Conservation (phyloP, 345 rosid genomes). For the Euphorbia pulcherrima region DNA sequence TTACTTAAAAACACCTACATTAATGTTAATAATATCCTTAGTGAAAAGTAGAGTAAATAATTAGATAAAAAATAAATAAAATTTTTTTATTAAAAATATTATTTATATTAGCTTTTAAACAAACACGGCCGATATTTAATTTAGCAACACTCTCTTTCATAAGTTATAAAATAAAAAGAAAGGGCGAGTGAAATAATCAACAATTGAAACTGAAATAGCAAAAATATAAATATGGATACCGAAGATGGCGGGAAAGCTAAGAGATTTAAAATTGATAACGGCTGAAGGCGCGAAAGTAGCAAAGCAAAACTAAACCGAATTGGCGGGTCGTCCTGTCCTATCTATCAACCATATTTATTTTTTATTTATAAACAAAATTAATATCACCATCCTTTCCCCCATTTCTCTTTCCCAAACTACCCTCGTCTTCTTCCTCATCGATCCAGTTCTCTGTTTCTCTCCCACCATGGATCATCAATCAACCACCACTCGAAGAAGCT, state of each 20-base stretch:
- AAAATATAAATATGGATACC: background rate
- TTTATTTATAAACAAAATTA: background rate
- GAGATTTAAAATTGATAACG: background rate
- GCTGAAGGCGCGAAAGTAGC: constrained; percentile 2
- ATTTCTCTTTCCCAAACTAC: constrained; percentile 12
- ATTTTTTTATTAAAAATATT: too few relatives aligned
- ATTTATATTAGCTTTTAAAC: too few relatives aligned
- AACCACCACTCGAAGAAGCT: constrained; percentile 33
- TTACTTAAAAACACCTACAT: too few relatives aligned
- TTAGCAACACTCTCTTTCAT: too few relatives aligned
- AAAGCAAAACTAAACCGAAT: background rate
- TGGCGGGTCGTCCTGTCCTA: constrained; percentile 3
- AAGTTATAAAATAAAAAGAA: too few relatives aligned
- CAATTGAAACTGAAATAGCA: background rate
- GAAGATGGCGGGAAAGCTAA: background rate
- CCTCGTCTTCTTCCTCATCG: background rate
- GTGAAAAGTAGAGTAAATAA: too few relatives aligned
- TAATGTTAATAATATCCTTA: too few relatives aligned
- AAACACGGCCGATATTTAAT: too few relatives aligned
- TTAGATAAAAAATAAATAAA: too few relatives aligned
- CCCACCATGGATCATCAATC: constrained; percentile 43
- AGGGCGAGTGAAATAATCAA: too few relatives aligned
- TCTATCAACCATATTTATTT: background rate
- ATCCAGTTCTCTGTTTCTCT: background rate
- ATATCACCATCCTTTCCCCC: background rate